A percentile compares a stretch with the other conserved stretches of the same genome.
phyloP scores from a whole-genome alignment of 2,329 filamentous ascomycete species.

The Alternaria angustiovoidea region DNA sequence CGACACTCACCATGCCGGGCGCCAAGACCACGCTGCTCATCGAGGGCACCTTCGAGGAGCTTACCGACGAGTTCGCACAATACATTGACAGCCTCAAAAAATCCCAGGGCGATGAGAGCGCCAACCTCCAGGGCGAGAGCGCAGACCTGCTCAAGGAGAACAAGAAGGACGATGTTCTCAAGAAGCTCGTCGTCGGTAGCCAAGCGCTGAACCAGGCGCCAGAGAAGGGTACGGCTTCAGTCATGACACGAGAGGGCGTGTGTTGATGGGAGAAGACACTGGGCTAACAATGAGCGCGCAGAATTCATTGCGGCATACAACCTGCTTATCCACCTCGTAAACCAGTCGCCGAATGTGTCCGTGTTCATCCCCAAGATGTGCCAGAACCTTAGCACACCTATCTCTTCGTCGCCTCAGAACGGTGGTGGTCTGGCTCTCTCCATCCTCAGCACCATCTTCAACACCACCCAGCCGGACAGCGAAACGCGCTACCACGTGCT shows the following conservation, averaged over 20 bases:
- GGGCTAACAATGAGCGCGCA: slow-evolving; percentile 49
- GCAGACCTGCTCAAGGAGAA: slow-evolving; percentile 72
- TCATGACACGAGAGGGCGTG: slow-evolving; percentile 4
- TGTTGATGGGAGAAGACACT: slow-evolving; percentile 11
- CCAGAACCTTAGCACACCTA: slow-evolving; percentile 82
- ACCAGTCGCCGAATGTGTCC: slow-evolving; percentile 83
- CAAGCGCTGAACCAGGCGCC: slow-evolving; percentile 80
- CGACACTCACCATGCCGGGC: slow-evolving; percentile 61
- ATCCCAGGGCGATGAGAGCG: slow-evolving; percentile 61
- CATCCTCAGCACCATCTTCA: slow-evolving; percentile 94
- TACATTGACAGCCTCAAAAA: slow-evolving; percentile 88
- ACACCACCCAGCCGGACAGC: slow-evolving; percentile 77
- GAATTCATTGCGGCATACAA: slow-evolving; percentile 97
- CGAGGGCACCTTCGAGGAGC: slow-evolving; percentile 92
- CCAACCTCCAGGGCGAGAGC: slow-evolving; percentile 67
- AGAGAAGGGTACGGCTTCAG: slow-evolving; percentile 72
- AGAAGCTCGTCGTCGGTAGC: slow-evolving; percentile 86
- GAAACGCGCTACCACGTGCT: slow-evolving; percentile 90
- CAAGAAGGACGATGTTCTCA: slow-evolving; percentile 83
- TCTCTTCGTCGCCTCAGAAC: slow-evolving; percentile 85
- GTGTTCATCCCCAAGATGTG: slow-evolving; percentile 89
- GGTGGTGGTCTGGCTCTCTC: slow-evolving; percentile 86
- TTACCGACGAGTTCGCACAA: slow-evolving; percentile 91
- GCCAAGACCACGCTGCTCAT: slow-evolving; percentile 72
- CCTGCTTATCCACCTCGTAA: slow-evolving; percentile 90